Base-by-base conservation (phyloP, 176 grass and related monocot species). In the Hsuehochloa calcarea region DNA sequence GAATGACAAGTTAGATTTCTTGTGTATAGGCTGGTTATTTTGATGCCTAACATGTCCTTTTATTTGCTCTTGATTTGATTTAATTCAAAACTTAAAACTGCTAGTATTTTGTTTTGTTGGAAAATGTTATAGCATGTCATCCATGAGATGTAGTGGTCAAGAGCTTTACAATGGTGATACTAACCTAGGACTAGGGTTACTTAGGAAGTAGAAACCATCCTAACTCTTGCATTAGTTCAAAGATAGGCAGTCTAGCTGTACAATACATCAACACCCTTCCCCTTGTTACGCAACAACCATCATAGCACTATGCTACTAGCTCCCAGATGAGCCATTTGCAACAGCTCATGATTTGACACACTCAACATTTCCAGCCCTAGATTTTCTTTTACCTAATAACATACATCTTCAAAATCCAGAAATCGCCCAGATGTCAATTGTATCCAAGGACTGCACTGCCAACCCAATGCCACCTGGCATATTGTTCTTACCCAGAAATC, bases 1-100 rank as follows among this genome's bases (percentile, higher is more conserved):
- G 62, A 79, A 66, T 29, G 17, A 27, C 29, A 75, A 74, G 59
- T 75, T 38, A 69, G 14, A 68, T 61, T 62, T 62, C 11, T 77
- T 85, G 31, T 69, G 20, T 85, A 59, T 49, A 85, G 6, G 43
- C 47, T 60, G 20, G 14, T 88, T 79, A 41, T 70, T 78, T 80
- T 68, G 27, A 8, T 74, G 38, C 22, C 39, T 51, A 41, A 31
- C 51, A 35, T 61, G 16, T 54, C 6, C 43, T 17, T 69, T 72
- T 54, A 0, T 71, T 34, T 13, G 23, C 12, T 49, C 41, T 39
- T 31, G 35, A 55, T 88, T 73, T 51, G 54, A 70, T 70, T 70
- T 85, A 46, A 16, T 78, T 61, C 37, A 79, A 71, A 15, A 60
- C 6, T 45, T 68, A 67, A 8, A 67, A 8, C 9, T 10, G 4